A percentile compares a stretch with the other conserved stretches of the same genome.
phyloP scores from a whole-genome alignment of 352 stramenopile genomes.

The Pseudoperonospora humuli region DNA sequence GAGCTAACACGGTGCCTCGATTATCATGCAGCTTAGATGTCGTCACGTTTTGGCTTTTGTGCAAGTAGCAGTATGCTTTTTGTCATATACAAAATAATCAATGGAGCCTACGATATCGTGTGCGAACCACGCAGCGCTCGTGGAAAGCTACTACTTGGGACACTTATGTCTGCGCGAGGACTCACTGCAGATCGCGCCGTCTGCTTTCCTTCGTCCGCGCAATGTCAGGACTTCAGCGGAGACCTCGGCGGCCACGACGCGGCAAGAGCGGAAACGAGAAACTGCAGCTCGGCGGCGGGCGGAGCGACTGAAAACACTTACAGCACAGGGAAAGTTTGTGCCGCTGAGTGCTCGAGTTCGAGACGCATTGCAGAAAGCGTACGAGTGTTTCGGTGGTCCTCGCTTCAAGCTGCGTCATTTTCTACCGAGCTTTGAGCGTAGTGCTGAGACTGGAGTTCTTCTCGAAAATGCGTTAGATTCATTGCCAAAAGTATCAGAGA shows the following conservation, averaged over 20 bases:
- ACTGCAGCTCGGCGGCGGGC: slow-evolving; percentile 20
- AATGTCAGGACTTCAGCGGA: background rate
- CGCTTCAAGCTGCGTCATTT: slow-evolving; percentile 21
- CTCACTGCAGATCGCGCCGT: slow-evolving; percentile 27
- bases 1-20: too few relatives aligned
- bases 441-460: background rate
- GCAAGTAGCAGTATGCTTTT: too few relatives aligned
- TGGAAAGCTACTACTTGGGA: slow-evolving; percentile 50
- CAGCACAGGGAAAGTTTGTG: slow-evolving; percentile 42
- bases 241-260: slow-evolving; percentile 5
- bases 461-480: slow-evolving; percentile 3
- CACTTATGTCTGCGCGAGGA: slow-evolving; percentile 16
- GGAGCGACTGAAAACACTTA: slow-evolving; percentile 29
- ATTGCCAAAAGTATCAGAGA: slow-evolving; percentile 1
- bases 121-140: slow-evolving; percentile 39
- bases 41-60: too few relatives aligned
- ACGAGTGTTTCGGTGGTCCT: slow-evolving; percentile 10
- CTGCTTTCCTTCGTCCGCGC: slow-evolving; percentile 18
- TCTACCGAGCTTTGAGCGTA: slow-evolving; percentile 6
- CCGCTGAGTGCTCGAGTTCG: slow-evolving; percentile 22
- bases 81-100: too few relatives aligned
- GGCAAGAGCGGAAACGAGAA: slow-evolving; percentile 36
- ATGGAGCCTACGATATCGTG: slow-evolving; percentile 19
- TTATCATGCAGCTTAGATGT: too few relatives aligned
- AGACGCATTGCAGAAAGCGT: slow-evolving; percentile 14